These are phyloP conservation scores for Chamaecyparis obtusa DNA, from an alignment of 75 land plant species.

Conservation along the genomic window DNA sequence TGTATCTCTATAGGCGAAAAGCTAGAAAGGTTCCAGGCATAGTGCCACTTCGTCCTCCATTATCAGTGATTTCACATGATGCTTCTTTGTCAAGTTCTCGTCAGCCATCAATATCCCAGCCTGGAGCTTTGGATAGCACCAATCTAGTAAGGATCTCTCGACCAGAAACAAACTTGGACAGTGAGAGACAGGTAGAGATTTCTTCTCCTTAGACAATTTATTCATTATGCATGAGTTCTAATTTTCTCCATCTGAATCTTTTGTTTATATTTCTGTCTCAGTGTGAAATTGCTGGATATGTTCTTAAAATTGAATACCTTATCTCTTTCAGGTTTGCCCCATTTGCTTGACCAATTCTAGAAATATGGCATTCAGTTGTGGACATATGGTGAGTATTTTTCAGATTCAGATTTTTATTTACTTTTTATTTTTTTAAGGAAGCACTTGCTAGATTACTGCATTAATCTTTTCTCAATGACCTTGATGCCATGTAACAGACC, in stretches of 20 bases:
- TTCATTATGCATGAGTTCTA: not conserved
- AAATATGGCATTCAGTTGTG: slow-evolving; percentile 91
- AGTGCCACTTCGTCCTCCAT: slow-evolving; percentile 1
- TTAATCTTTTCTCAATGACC: not conserved
- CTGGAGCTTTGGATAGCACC: not conserved
- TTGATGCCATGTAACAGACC: slow-evolving; percentile 36
- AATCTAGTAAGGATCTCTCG: not conserved
- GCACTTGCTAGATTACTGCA: too few species aligned
- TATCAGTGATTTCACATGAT: not conserved
- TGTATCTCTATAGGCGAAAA: not conserved
- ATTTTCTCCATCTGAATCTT: not conserved
- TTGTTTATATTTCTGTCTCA: not conserved
- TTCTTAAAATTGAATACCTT: not conserved
- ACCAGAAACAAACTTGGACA: not conserved
- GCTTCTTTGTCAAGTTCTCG: not conserved
- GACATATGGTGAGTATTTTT: slow-evolving; percentile 64
- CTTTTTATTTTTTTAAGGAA: not conserved
- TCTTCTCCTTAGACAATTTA: not conserved
- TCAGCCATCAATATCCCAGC: not conserved
- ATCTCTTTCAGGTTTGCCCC: slow-evolving; percentile 56
- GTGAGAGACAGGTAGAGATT: not conserved
- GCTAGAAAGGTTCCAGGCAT: not conserved
- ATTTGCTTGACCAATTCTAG: slow-evolving; percentile 70
- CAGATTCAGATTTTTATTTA: not conserved
- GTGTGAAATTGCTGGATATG: not conserved